Base-by-base conservation (phyloP, 441 rosid genomes). In the Gossypium gossypioides region DNA sequence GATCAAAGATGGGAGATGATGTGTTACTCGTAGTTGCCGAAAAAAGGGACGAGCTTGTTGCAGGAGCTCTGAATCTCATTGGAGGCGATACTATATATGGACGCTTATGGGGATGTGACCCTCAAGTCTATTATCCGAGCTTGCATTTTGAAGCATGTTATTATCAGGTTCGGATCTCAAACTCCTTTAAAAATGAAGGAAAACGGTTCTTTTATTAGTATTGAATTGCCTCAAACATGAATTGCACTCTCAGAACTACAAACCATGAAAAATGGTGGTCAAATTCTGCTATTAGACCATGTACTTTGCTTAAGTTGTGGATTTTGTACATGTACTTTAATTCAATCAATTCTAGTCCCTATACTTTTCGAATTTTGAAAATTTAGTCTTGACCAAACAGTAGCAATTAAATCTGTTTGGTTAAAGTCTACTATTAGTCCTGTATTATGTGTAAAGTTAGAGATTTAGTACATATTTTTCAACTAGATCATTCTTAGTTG, bases 111-210 rank as follows among this genome's bases (percentile, higher is more conserved):
- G 99, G 99, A 70, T 91, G 97, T 70, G 85, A 87, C 69, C 91
- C 94, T 0, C 81, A 75, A 55, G 89, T 85, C 48, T 88, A 93
- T 77, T 93, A 88, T 77, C 96, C 96, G 32, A 79, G 90, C 80
- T 86, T 93, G 79, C 97, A 93, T 75, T 93, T 93, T 75, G 98
- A 93, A 83, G 96, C 97, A 5, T 93, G 97, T 78, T 90, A 93
- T 82, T 91, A 93, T 85, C 98, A 93, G 95, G 97, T 93, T 74
- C 60, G 58, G 40, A 71, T 72, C 59, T 69, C 44, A n/a, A 19
- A 42, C 29, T 3, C 44, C 54, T 64, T 6, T 5, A 18, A 62
- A 63, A 3, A 3, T 61, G 2, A 7, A 3, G 27, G 29, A 37
- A 63, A 60, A 37, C 8, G 16, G 27, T 37, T 63, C 10, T 34